Evolutionary conservation across 495 filamentous ascomycete species (phyloP).

Genomic region (Ascobolus immersus): DNA sequence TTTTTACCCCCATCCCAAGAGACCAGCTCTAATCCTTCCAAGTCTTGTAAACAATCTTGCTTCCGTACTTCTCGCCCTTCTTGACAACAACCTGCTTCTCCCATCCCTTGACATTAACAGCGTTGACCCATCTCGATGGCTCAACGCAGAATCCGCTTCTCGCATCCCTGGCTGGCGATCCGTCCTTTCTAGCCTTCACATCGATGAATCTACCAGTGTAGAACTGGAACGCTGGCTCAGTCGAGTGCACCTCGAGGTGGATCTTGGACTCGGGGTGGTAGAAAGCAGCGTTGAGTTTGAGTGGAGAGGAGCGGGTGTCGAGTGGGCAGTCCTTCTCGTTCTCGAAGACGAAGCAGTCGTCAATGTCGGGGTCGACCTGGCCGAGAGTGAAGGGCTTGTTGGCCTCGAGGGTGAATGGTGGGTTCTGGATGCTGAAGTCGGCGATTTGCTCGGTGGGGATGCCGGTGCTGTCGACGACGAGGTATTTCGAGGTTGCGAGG

Average conservation of each 20-base stretch:
- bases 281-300: constrained; percentile 39
- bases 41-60: constrained; percentile 48
- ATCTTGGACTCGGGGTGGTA: constrained; percentile 43
- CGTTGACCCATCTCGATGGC: constrained; percentile 73
- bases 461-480: constrained; percentile 41
- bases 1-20: too few species aligned
- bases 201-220: constrained; percentile 72
- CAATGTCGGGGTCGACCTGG: constrained; percentile 41
- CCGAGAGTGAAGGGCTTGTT: constrained; percentile 44
- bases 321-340: constrained; percentile 37
- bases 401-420: constrained; percentile 30
- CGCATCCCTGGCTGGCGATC: constrained; percentile 32
- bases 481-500: constrained; percentile 43
- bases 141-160: constrained; percentile 72
- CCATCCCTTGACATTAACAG: constrained; percentile 57
- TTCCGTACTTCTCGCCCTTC: constrained; percentile 57
- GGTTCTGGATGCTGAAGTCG: constrained; percentile 22
- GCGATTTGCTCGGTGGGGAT: constrained; percentile 31
- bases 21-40: constrained; percentile 48
- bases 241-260: constrained; percentile 62
- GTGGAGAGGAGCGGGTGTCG: constrained; percentile 44
- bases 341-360: constrained; percentile 72
- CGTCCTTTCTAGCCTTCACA: constrained; percentile 35
- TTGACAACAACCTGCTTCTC: constrained; percentile 47
- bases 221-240: constrained; percentile 89